Evolutionary conservation across 2,329 filamentous ascomycete species (phyloP).

Genomic region (Dothistroma septosporum): DNA sequence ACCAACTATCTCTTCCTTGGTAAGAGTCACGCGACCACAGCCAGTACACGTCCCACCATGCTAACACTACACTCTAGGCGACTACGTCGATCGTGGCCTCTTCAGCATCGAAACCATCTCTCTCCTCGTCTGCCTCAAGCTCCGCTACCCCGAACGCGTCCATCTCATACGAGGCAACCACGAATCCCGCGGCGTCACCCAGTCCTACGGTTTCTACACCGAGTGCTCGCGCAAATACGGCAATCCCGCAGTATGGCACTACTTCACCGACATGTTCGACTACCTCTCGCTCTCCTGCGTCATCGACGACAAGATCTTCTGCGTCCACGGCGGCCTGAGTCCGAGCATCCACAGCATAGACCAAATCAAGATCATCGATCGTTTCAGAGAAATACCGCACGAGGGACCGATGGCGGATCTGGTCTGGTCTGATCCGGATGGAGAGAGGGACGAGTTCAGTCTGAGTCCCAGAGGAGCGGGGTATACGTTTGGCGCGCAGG

Average conservation of each 20-base stretch:
- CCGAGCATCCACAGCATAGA: constrained; percentile 91
- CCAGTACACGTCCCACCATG: not conserved
- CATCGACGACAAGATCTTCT: constrained; percentile 98
- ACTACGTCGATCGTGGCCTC: constrained; percentile 77
- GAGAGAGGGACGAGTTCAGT: constrained; percentile 95
- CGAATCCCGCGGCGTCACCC: constrained; percentile 93
- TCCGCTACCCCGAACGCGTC: constrained; percentile 92
- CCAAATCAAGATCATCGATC: constrained; percentile 99
- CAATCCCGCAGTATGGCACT: constrained; percentile 98
- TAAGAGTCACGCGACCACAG: constrained; percentile 40
- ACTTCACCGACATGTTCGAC: constrained; percentile 99
- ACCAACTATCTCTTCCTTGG: constrained; percentile 98
- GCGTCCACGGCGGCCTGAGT: constrained; percentile 78
- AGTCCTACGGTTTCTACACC: constrained; percentile 98
- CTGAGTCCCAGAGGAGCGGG: constrained; percentile 89
- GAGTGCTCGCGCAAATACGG: constrained; percentile 98
- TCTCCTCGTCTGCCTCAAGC: constrained; percentile 91
- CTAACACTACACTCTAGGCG: constrained; percentile 54
- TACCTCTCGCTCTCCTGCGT: constrained; percentile 95
- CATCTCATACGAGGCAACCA: constrained; percentile 97
- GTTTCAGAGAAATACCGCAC: constrained; percentile 96
- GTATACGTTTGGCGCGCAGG: constrained; percentile 95
- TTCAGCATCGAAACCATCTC: constrained; percentile 99
- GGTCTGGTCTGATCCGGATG: constrained; percentile 96
- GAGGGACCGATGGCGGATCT: constrained; percentile 99